Evolutionary conservation across 192 early-diverging fungal species (phyloP), one percentile per base, ranked within the genome.

Genomic region (Podila verticillata): DNA sequence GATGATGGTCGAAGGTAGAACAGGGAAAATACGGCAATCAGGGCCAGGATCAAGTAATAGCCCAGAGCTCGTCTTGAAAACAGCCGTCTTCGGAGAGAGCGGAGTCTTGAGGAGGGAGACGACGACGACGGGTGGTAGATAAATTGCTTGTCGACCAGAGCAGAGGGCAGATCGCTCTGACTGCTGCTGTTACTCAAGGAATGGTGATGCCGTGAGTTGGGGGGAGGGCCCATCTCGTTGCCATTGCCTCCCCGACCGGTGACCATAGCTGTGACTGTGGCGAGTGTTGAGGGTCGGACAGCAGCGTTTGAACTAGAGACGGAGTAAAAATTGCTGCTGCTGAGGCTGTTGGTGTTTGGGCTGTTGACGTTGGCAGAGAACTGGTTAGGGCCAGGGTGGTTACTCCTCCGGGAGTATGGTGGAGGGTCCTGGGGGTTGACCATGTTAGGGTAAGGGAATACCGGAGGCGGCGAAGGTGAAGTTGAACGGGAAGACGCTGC

Each of bases 401-500:
- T 72, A 61, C 70, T 60, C 34, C 70, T 80, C 34, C 77, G 36
- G 31, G 77, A 72, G 57, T 80, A 80, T 13, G 77, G 77, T 44
- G 77, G 77, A 48, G 77, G 77, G 62, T 80, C 77, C 70, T 80
- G 77, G 2, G 77, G 77, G 62, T 29, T 70, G 70, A 80, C 70
- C 77, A 80, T 80, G 35, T 70, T 70, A 24, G 58, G 58, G 30
- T 31, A 60, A 31, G 77, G 77, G 57, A 80, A 80, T 65, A 72
- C 68, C 13, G 77, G 77, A 19, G 77, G 77, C 44, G 77, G 77
- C 2, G 77, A 80, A 5, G 77, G 77, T 5, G 77, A 80, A 13
- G 77, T 80, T 22, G 77, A 80, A 68, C 77, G 65, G 26, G 77
- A 80, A n/a, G 77, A 80, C 77, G 70, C 77, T 72, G 66, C 77